Percentiles rank a stretch among this genome's conserved stretches.
Conservation (phyloP, 441 rosid species). For the Brassica hybrid region DNA sequence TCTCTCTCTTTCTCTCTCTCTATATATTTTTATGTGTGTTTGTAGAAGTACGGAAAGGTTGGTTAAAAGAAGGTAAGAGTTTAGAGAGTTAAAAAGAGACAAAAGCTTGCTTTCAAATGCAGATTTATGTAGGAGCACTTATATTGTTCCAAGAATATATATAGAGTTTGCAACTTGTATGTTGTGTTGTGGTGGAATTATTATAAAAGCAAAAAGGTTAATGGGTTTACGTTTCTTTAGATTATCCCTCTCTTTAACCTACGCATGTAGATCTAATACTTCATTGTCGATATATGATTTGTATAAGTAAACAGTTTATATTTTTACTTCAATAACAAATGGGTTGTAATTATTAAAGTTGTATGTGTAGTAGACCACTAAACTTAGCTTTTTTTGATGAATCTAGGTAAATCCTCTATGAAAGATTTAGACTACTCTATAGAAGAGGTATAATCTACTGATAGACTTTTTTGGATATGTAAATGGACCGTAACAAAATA, state of each 20-base stretch:
- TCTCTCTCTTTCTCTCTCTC: slow-evolving; percentile 12
- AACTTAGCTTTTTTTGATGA: not conserved
- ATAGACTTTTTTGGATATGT: too few relatives aligned
- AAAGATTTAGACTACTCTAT: too few relatives aligned
- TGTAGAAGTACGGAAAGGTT: slow-evolving; percentile 30
- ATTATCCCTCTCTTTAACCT: slow-evolving; percentile 25
- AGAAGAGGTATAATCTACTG: too few relatives aligned
- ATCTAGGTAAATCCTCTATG: too few relatives aligned
- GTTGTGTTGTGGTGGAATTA: slow-evolving; percentile 32
- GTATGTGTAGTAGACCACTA: not conserved
- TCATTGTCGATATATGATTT: slow-evolving; percentile 4
- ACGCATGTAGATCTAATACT: slow-evolving; percentile 28
- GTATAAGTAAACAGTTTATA: not conserved
- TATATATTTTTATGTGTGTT: not conserved
- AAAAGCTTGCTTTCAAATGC: slow-evolving; percentile 47
- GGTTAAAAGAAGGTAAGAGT: slow-evolving; percentile 43
- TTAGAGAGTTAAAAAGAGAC: slow-evolving; percentile 44
- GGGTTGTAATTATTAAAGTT: not conserved
- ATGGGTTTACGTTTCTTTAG: slow-evolving; percentile 39
- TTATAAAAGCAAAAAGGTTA: slow-evolving; percentile 31
- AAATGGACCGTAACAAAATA: too few relatives aligned
- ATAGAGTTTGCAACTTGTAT: slow-evolving; percentile 41
- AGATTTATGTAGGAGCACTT: slow-evolving; percentile 35
- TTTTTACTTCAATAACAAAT: slow-evolving; percentile 11
- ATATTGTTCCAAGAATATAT: slow-evolving; percentile 20